Evolutionary conservation across 2,329 filamentous ascomycete genomes (phyloP).

Genomic region (Calycina herbarum): DNA sequence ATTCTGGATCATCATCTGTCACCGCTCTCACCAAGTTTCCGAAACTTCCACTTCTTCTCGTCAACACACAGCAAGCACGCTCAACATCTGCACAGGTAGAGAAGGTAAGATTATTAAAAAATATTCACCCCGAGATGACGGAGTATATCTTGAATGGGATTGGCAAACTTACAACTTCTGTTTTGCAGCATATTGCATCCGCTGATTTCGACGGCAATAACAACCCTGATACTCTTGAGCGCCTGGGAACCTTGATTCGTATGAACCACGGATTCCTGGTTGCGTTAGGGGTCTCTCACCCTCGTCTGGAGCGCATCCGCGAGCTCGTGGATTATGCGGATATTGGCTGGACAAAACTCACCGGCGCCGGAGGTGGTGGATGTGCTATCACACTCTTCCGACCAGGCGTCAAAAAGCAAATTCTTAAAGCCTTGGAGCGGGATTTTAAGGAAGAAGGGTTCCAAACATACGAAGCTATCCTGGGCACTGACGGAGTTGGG

Average conservation of each 20-base stretch:
- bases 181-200: slow-evolving; percentile 54
- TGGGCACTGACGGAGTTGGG: slow-evolving; percentile 91
- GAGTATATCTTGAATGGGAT: slow-evolving; percentile 83
- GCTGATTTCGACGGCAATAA: slow-evolving; percentile 67
- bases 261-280: slow-evolving; percentile 92
- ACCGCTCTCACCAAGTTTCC: slow-evolving; percentile 82
- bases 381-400: slow-evolving; percentile 91
- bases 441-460: slow-evolving; percentile 73
- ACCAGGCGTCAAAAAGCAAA: slow-evolving; percentile 57
- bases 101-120: slow-evolving; percentile 76
- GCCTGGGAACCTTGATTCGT: slow-evolving; percentile 82
- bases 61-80: slow-evolving; percentile 85
- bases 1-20: slow-evolving; percentile 74
- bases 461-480: slow-evolving; percentile 79
- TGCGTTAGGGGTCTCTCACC: slow-evolving; percentile 92
- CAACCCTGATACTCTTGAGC: slow-evolving; percentile 57
- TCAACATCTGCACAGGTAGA: slow-evolving; percentile 83
- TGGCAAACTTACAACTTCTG: slow-evolving; percentile 65
- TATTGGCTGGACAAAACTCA: slow-evolving; percentile 96
- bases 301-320: slow-evolving; percentile 84
- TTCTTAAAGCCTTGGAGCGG: slow-evolving; percentile 63
- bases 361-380: slow-evolving; percentile 90
- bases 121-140: slow-evolving; percentile 72
- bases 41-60: slow-evolving; percentile 82
- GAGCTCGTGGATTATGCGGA: slow-evolving; percentile 86